Base-by-base conservation (phyloP, 352 stramenopile genomes). In the Pythium angustatum region DNA sequence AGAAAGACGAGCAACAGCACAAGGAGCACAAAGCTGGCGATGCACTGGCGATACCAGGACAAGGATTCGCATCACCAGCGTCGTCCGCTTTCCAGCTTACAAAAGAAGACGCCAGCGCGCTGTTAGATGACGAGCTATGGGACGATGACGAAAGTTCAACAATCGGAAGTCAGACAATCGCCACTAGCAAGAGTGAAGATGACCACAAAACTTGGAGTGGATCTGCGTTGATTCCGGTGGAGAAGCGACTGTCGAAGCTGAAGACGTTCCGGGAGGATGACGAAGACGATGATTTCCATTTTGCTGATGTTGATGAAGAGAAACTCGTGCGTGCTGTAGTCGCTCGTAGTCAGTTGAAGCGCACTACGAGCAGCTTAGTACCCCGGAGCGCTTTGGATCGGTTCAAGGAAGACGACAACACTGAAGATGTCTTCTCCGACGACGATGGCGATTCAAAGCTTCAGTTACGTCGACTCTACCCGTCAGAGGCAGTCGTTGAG, bases 61-160 rank as follows among this genome's bases (percentile, higher is more conserved):
- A 22, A 4, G 15, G 33, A 36, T 19, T 45, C 14, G 19, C 19
- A 34, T 49, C 53, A 1, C n/a, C 24, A 53, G 50, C 45, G 3
- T 65, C 76, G 21, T 57, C 69, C 12, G 75, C 72, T 10, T 92
- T 93, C 50, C 80, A 91, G 49, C 54, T 95, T 1, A 89, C 78
- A 1, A 83, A 88, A 57, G 87, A 96, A 76, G 87, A 96, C 56
- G 87, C 77, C 7, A 87, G 59, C 9, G 78, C 73, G 2, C 66
- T 94, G 9, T 77, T 94, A 15, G 69, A 83, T n/a, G 83, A 91
- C 43, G 76, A 89, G 7, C 57, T 92, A 0, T 93, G 87, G 87
- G 71, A 93, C 22, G 64, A 88, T 22, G 76, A 58, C 6, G 64
- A 61, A 11, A 41, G 73, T 12, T 61, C 61, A 15, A 50, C 61